Evolutionary conservation across 768 basidiomycete species (phyloP), one percentile per base, ranked within the genome.

Genomic region (Ramaria sp.): DNA sequence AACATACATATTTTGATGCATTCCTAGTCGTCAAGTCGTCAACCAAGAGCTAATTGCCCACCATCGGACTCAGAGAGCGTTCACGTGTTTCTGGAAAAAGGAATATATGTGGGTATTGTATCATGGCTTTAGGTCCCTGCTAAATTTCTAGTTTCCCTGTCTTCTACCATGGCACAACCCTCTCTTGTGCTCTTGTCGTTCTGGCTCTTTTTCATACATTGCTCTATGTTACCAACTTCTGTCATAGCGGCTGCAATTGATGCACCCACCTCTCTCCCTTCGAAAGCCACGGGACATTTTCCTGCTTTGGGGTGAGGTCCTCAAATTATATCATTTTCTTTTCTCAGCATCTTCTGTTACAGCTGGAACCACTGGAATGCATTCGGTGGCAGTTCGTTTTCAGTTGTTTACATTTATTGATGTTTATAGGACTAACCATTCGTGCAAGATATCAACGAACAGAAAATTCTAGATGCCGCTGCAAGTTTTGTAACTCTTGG

Each of bases 401-500:
- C 7, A 7, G 16, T 37, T 37, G 16, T 16, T 37, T 16, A 7
- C 7, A 16, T 8, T 7, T 37, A 16, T 37, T 37, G n/a, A 37
- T 37, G 36, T 37, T 8, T 8, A 7, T 37, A 16, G 16, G 36
- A 16, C 36, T 37, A 16, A 16, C 16, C 16, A 8, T 7, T 37
- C 36, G 16, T 18, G 9, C 9, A 44, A 76, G 75, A 70, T 50
- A 74, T 78, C 52, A 72, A 69, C 54, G 73, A 73, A 47, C 59
- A 69, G 7, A 74, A 73, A 52, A 61, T 78, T 27, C 55, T 77
- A 24, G 70, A 69, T 22, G 75, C 76, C 6, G 77, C 76, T 5
- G 73, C 73, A 50, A 66, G 69, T 49, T 69, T 78, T 43, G 61
- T 72, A 5, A 71, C 73, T 1, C 66, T 77, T 4, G 76, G 77